phyloP scores from a whole-genome alignment of 2,329 filamentous ascomycete species.

The Curvularia eragrostidis region DNA sequence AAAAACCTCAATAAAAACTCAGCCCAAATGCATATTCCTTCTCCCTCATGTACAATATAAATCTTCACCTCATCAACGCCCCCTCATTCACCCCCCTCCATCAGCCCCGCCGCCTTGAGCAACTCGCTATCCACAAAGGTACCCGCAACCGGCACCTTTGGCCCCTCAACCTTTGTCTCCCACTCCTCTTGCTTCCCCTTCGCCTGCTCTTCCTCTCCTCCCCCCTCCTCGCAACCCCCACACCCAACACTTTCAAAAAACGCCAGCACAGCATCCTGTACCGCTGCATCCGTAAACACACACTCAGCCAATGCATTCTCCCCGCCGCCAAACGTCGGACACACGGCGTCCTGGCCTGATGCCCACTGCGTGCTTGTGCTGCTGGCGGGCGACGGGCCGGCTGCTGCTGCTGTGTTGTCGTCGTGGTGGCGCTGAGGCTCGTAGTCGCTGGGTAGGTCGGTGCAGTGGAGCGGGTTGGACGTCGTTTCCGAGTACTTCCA shows the following conservation, averaged over 20 bases:
- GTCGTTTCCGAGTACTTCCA: constrained; percentile 37
- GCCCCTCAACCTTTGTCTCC: constrained; percentile 26
- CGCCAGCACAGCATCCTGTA: constrained; percentile 61
- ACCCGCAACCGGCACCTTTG: constrained; percentile 39
- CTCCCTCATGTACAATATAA: not conserved
- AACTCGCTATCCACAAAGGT: constrained; percentile 41
- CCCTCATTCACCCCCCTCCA: not conserved
- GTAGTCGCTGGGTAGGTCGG: constrained; percentile 34
- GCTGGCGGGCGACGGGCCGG: not conserved
- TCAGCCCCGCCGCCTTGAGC: constrained; percentile 38
- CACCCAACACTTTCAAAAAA: constrained; percentile 67
- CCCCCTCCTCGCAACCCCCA: constrained; percentile 24
- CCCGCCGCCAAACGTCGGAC: constrained; percentile 68
- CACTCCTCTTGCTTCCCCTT: constrained; percentile 28
- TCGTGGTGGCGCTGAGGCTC: no score
- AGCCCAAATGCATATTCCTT: not conserved
- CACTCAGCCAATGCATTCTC: constrained; percentile 65
- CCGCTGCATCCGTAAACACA: constrained; percentile 61
- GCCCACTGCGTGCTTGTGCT: constrained; percentile 18
- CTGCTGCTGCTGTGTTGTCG: constrained; percentile 6
- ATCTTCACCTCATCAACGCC: not conserved
- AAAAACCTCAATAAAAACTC: not conserved
- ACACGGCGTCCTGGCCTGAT: constrained; percentile 41
- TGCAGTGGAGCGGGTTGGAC: constrained; percentile 28
- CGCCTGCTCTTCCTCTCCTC: constrained; percentile 23